A percentile compares a stretch with the other conserved stretches of the same genome.
These are phyloP conservation scores for Coix lacrymajobi DNA, from an alignment of 176 grass and related monocot genomes.

Conservation along the genomic window DNA sequence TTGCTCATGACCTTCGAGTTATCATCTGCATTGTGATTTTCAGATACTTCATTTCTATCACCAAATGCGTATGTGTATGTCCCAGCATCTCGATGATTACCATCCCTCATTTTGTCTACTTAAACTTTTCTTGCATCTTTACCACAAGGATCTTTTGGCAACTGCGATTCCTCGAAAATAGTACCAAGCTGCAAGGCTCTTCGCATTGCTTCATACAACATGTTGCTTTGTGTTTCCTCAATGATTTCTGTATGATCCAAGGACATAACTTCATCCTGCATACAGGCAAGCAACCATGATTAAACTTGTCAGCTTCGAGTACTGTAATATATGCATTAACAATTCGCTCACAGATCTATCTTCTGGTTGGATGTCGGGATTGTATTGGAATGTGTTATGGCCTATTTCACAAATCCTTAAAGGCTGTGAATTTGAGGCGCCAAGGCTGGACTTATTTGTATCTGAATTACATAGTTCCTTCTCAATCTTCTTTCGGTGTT, in stretches of 20 bases:
- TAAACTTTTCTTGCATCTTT: neutral
- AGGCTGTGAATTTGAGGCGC: neutral
- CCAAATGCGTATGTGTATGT: neutral
- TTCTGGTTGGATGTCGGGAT: neutral
- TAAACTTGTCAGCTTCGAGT: neutral
- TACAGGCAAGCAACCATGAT: neutral
- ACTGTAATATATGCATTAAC: neutral
- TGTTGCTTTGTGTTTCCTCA: neutral
- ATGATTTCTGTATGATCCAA: neutral
- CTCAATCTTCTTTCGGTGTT: constrained; percentile 14
- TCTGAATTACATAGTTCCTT: neutral
- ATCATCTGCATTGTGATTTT: neutral
- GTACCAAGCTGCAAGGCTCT: constrained; percentile 8
- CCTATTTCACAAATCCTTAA: neutral
- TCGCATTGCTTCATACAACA: neutral
- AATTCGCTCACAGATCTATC: neutral
- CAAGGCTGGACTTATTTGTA: neutral
- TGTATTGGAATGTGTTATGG: neutral
- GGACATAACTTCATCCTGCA: neutral
- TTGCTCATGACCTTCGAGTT: neutral
- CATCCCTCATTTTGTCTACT: neutral
- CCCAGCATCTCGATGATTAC: too few species aligned
- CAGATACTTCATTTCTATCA: neutral
- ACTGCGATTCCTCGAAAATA: neutral
- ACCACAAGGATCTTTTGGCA: neutral